A percentile compares a stretch with the other conserved stretches of the same genome.
Evolutionary conservation across 768 basidiomycete genomes (phyloP).

Genomic region (Collybiopsis luxurians): DNA sequence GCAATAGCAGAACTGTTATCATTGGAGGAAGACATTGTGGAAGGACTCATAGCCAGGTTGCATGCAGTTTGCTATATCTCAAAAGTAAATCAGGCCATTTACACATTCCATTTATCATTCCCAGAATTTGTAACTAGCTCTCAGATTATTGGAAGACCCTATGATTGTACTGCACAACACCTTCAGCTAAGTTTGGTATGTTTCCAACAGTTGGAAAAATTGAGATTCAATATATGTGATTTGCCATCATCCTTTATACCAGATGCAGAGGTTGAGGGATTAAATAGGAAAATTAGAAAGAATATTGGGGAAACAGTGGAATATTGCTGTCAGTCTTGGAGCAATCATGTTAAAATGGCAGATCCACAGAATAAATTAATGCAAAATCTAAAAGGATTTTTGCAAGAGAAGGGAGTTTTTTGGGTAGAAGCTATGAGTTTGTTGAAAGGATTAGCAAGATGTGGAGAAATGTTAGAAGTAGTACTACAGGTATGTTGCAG

Average conservation of each 20-base stretch:
- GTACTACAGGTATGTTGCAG: no score
- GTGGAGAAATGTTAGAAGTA: no score
- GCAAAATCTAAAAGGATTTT: no score
- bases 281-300: background rate
- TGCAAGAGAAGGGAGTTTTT: no score
- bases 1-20: background rate
- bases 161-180: background rate
- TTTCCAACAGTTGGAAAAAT: background rate
- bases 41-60: background rate
- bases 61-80: conserved; percentile 1
- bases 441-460: no score
- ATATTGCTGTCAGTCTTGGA: conserved; percentile 7
- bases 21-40: background rate
- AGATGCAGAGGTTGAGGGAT: background rate
- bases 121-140: background rate
- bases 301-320: background rate
- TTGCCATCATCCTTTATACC: conserved; percentile 1
- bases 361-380: no score
- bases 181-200: background rate
- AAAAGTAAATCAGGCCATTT: background rate
- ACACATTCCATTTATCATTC: conserved; percentile 3
- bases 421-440: no score
- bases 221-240: conserved; percentile 11
- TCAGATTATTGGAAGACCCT: background rate
- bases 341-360: background rate